Percentiles rank a stretch among this genome's conserved stretches.
These are phyloP conservation scores for Verticillium nonalfalfae DNA, from an alignment of 2,329 filamentous ascomycete genomes.

Conservation along the genomic window DNA sequence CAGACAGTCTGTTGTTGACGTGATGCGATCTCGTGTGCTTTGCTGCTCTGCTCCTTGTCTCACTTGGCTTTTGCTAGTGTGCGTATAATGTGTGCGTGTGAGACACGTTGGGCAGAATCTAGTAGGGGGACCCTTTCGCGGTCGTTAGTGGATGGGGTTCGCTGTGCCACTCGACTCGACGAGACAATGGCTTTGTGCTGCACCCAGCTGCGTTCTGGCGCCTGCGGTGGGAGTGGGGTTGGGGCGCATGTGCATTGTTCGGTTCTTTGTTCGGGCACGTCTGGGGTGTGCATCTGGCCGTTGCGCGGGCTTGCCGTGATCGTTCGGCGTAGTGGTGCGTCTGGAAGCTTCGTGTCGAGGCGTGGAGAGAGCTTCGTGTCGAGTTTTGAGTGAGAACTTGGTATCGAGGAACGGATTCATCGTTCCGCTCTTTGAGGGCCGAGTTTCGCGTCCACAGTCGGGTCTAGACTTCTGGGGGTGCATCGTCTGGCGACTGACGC, in stretches of 20 bases:
- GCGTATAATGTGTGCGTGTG: neutral
- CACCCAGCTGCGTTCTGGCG: neutral
- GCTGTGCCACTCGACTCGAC: neutral
- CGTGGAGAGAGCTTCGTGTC: too few relatives aligned
- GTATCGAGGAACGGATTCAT: too few relatives aligned
- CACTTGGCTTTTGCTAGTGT: neutral
- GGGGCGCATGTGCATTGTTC: neutral
- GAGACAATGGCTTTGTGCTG: neutral
- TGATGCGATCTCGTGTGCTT: constrained; percentile 4
- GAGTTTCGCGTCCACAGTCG: too few relatives aligned
- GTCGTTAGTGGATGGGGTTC: neutral
- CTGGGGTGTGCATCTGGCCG: too few relatives aligned
- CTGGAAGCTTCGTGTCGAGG: too few relatives aligned
- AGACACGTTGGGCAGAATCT: neutral
- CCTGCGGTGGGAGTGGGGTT: neutral
- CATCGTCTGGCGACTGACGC: too few relatives aligned
- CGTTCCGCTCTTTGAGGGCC: too few relatives aligned
- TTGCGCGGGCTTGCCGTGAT: too few relatives aligned
- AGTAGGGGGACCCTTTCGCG: neutral
- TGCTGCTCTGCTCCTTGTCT: neutral
- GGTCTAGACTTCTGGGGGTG: too few relatives aligned
- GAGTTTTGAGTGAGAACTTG: too few relatives aligned
- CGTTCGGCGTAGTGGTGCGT: too few relatives aligned
- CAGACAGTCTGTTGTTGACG: neutral
- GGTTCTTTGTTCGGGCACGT: too few relatives aligned